These are phyloP conservation scores for Cytospora leucostoma DNA, from an alignment of 2,329 filamentous ascomycete species.

Conservation along the genomic window DNA sequence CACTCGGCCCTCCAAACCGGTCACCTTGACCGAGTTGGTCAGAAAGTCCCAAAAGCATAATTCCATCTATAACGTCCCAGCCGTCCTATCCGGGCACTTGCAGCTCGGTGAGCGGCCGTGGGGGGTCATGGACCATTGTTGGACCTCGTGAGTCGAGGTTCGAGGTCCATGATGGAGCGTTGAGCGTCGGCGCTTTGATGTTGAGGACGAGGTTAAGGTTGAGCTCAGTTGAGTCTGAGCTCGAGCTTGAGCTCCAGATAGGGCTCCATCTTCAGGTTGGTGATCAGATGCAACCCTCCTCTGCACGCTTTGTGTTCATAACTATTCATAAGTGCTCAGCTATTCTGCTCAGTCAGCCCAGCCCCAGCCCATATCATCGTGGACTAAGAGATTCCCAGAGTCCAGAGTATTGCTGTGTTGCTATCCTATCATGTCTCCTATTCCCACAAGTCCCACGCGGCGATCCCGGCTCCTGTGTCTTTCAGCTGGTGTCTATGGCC, in stretches of 20 bases:
- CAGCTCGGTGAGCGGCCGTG: background rate
- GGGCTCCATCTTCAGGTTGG: background rate
- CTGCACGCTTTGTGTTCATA: background rate
- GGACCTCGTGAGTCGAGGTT: no score
- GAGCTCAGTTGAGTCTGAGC: background rate
- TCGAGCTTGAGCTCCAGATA: background rate
- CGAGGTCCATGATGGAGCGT: no score
- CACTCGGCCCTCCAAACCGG: no score
- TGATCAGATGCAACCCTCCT: background rate
- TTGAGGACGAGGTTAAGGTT: background rate
- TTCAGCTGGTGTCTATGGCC: background rate
- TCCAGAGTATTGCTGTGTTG: background rate
- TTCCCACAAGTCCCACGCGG: background rate
- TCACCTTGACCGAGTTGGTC: no score
- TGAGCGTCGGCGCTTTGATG: background rate
- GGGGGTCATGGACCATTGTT: no score
- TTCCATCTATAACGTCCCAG: background rate
- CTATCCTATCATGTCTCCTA: background rate
- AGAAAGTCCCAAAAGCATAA: no score
- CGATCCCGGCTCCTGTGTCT: background rate
- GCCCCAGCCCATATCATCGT: background rate
- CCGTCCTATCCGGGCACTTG: constrained; percentile 16
- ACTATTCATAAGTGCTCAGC: background rate
- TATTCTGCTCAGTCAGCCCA: background rate
- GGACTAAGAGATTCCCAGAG: background rate